Conservation (phyloP, 1,284 basidiomycete species). For the Ustilago tritici region DNA sequence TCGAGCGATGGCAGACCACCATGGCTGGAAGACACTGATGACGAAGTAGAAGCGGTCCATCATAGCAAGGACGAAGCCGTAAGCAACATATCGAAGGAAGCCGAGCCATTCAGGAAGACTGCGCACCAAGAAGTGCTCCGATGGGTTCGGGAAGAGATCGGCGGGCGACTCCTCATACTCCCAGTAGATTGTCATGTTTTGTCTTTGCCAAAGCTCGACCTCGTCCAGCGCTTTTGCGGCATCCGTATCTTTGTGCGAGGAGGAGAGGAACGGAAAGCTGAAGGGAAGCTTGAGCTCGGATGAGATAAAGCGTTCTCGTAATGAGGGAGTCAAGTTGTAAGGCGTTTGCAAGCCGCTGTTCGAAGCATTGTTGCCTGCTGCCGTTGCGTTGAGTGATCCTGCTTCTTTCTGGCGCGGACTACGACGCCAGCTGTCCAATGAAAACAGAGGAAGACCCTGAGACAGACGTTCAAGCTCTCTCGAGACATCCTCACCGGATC, state of each 20-base stretch:
- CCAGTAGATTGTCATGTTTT: slow-evolving; percentile 32
- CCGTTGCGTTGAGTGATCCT: not conserved
- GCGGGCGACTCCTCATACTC: slow-evolving; percentile 29
- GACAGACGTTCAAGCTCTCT: slow-evolving; percentile 36
- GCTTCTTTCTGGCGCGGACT: not conserved
- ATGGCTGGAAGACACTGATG: slow-evolving; percentile 26
- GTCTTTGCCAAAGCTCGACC: slow-evolving; percentile 36
- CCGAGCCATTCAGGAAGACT: slow-evolving; percentile 42
- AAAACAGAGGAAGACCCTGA: slow-evolving; percentile 27
- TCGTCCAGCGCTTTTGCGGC: not conserved
- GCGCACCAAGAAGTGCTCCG: slow-evolving; percentile 34
- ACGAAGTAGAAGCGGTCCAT: slow-evolving; percentile 36
- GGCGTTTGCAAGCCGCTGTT: slow-evolving; percentile 18
- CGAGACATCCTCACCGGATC: slow-evolving; percentile 27
- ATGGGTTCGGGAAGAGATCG: slow-evolving; percentile 17
- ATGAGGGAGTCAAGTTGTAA: slow-evolving; percentile 22
- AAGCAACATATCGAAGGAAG: slow-evolving; percentile 28
- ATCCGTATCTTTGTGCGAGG: slow-evolving; percentile 8
- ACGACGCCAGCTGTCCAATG: slow-evolving; percentile 13
- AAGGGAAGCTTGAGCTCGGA: slow-evolving; percentile 24
- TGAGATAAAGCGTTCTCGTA: slow-evolving; percentile 22
- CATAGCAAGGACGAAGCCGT: slow-evolving; percentile 25
- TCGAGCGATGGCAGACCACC: slow-evolving; percentile 32
- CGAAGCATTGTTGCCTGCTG: not conserved
- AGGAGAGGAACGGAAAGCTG: slow-evolving; percentile 23